These are phyloP conservation scores for Naganishia randhawae DNA, from an alignment of 768 basidiomycete genomes.

Conservation along the genomic window DNA sequence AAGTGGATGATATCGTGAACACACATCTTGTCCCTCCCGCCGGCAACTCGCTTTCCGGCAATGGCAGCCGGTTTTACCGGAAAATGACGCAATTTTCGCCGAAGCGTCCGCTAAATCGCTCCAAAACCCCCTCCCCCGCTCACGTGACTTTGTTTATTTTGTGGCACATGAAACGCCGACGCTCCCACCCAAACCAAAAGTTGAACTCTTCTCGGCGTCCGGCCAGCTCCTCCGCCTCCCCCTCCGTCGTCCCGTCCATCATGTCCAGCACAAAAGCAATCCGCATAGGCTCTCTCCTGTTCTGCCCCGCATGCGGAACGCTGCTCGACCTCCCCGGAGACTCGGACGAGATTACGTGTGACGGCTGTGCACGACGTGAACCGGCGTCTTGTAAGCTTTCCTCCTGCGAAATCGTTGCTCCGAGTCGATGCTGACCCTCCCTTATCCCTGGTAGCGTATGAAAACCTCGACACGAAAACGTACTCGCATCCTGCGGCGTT, in stretches of 20 bases:
- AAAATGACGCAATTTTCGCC: no score
- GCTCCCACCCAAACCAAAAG: conserved; percentile 9
- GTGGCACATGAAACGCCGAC: no score
- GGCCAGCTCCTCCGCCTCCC: not conserved
- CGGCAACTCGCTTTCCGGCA: no score
- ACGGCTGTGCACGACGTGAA: conserved; percentile 81
- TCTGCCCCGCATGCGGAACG: conserved; percentile 90
- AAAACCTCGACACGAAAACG: conserved; percentile 83
- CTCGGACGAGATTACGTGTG: conserved; percentile 71
- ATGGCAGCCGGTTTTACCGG: no score
- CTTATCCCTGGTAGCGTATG: conserved; percentile 63
- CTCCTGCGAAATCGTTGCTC: no score
- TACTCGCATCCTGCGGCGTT: conserved; percentile 91
- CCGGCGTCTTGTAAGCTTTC: conserved; percentile 85
- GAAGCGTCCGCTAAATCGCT: no score
- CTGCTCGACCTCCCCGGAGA: conserved; percentile 78
- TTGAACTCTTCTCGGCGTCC: no score
- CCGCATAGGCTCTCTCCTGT: conserved; percentile 76
- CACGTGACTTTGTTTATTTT: conserved; percentile 5
- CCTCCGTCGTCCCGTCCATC: not conserved
- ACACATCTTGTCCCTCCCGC: not conserved
- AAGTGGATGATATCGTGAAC: not conserved
- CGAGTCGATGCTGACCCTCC: not conserved
- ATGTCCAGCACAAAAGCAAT: conserved; percentile 23
- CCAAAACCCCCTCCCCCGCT: not conserved